Percentiles rank a stretch among this genome's conserved stretches.
Evolutionary conservation across 345 rosid genomes (phyloP).

Genomic region (Salix viminalis): DNA sequence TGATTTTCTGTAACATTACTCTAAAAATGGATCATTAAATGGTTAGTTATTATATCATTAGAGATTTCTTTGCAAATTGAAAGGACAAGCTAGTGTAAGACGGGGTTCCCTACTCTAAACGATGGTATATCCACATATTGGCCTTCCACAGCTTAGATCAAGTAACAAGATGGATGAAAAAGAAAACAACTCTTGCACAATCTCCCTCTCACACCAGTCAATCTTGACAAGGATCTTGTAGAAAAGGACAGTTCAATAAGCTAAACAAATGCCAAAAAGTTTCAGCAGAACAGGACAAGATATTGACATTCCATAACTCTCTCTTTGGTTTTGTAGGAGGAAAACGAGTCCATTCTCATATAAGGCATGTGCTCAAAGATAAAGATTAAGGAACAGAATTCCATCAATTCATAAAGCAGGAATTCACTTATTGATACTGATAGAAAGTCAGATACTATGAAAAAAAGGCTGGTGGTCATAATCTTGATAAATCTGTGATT

Average conservation of each 20-base stretch:
- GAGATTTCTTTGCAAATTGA: slow-evolving; percentile 9
- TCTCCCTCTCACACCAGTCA: slow-evolving; percentile 10
- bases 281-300: slow-evolving; percentile 22
- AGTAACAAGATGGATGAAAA: slow-evolving; percentile 5
- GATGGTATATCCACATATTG: slow-evolving; percentile 4
- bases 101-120: slow-evolving; percentile 29
- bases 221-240: slow-evolving; percentile 27
- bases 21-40: slow-evolving; percentile 8
- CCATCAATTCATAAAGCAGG: slow-evolving; percentile 3
- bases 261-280: background rate
- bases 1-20: slow-evolving; percentile 5
- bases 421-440: slow-evolving; percentile 7
- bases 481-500: background rate
- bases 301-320: slow-evolving; percentile 6
- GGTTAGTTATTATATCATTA: slow-evolving; percentile 8
- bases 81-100: slow-evolving; percentile 20
- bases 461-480: background rate
- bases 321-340: slow-evolving; percentile 1
- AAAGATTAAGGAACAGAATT: slow-evolving; percentile 13
- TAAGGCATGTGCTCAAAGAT: slow-evolving; percentile 7
- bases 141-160: slow-evolving; percentile 10
- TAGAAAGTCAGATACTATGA: background rate
- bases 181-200: background rate
- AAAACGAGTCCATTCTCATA: slow-evolving; percentile 15
- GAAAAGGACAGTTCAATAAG: slow-evolving; percentile 16